Percentiles rank a stretch among this genome's conserved stretches.
Evolutionary conservation across 2,329 filamentous ascomycete species (phyloP).

Genomic region (Chaetomium globosum): DNA sequence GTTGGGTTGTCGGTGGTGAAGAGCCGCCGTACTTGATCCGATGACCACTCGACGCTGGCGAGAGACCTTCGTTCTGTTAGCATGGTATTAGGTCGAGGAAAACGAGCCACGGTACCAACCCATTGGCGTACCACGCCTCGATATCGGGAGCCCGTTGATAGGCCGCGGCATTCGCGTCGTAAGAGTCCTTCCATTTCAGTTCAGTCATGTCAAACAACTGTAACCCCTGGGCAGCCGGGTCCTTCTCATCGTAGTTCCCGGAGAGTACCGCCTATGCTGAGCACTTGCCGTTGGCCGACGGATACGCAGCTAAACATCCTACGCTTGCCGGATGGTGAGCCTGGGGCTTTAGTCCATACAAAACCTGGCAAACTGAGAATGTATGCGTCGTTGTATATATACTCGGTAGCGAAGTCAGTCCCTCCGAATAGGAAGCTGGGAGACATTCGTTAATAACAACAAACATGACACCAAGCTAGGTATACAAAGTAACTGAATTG

Average conservation of each 20-base stretch:
- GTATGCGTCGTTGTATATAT: conserved; percentile 19
- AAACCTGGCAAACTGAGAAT: conserved; percentile 32
- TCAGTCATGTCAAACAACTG: conserved; percentile 32
- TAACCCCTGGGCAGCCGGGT: conserved; percentile 25
- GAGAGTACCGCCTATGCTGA: conserved; percentile 28
- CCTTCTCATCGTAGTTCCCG: background rate
- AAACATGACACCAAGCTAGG: background rate
- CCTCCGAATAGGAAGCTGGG: background rate
- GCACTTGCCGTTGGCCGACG: conserved; percentile 27
- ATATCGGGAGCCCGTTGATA: conserved; percentile 24
- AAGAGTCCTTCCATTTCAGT: conserved; percentile 28
- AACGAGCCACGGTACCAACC: conserved; percentile 6
- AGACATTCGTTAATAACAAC: background rate
- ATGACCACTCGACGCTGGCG: conserved; percentile 27
- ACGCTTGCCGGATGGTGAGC: conserved; percentile 16
- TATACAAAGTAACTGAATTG: too few species aligned
- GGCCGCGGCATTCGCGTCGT: conserved; percentile 21
- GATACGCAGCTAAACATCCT: conserved; percentile 21
- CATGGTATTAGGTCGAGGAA: background rate
- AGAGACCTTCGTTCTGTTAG: conserved; percentile 10
- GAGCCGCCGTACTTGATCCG: conserved; percentile 22
- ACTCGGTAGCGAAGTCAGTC: background rate
- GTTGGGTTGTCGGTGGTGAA: conserved; percentile 10
- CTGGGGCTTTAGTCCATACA: conserved; percentile 27
- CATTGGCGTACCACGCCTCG: conserved; percentile 26